Percentiles rank a stretch among this genome's conserved stretches.
Conservation (phyloP, 1,284 basidiomycete species). For the Papiliotrema nemorosa region DNA sequence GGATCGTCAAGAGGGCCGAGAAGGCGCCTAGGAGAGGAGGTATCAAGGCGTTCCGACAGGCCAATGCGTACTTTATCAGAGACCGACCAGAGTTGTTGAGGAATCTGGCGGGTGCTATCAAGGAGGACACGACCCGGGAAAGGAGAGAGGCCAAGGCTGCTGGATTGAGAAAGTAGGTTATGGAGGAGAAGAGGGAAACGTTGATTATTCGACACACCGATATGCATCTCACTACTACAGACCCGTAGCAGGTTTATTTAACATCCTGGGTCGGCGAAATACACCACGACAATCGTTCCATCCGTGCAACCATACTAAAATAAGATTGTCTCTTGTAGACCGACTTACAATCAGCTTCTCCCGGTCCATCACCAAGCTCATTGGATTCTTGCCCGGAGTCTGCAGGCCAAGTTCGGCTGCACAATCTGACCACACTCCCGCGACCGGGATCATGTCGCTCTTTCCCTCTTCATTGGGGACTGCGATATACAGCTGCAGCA, state of each 20-base stretch:
- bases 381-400: constrained; percentile 34
- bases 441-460: constrained; percentile 24
- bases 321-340: not conserved
- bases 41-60: constrained; percentile 34
- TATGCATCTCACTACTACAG: not conserved
- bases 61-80: constrained; percentile 47
- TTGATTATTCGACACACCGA: no score
- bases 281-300: constrained; percentile 1
- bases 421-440: constrained; percentile 27
- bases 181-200: not conserved
- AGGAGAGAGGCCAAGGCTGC: no score
- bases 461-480: not conserved
- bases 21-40: constrained; percentile 37
- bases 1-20: constrained; percentile 54
- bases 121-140: constrained; percentile 14
- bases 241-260: not conserved
- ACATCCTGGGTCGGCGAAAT: not conserved
- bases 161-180: not conserved
- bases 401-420: constrained; percentile 21
- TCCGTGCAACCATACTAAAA: constrained; percentile 1
- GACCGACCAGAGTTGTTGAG: constrained; percentile 43
- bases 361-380: constrained; percentile 36
- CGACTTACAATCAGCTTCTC: constrained; percentile 37
- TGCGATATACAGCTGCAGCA: constrained; percentile 14
- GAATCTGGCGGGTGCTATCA: constrained; percentile 44